Evolutionary conservation across 164 flowering plant species (phyloP), one percentile per base, ranked within the genome.

Genomic region (Annona squamosa): DNA sequence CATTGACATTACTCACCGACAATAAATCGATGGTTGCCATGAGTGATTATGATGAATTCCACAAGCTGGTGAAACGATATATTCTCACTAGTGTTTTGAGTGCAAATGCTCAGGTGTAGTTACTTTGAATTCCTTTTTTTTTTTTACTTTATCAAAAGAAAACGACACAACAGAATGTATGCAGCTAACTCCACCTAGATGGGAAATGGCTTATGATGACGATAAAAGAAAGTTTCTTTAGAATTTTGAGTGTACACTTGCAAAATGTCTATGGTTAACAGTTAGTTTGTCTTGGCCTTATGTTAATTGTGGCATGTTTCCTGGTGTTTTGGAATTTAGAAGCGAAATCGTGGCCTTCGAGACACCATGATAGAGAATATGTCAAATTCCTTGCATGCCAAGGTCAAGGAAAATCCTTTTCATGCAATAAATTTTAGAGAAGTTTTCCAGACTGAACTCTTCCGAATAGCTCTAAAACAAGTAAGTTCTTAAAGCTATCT

Each of bases 11-110:
- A 65, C 91, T 96, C 63, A 90, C 97, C 42, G 47, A 37, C 46
- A 81, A 91, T 73, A 93, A 93, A 68, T 75, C 81, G 70, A 89
- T 95, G 88, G 97, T 95, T 73, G 98, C 97, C n/a, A 89, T 77
- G 45, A 91, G 99, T 82, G 98, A 96, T 81, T 92, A 93, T 67
- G 71, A 84, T 46, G 97, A 91, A 18, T 92, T 89, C 78, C 92
- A 96, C 83, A 92, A 86, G 82, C 78, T 78, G 72, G 85, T 78
- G 4, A 96, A 93, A 74, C 81, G 86, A 19, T 61, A 77, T 68
- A 44, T 93, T 46, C 80, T 96, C 46, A 67, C 87, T n/a, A 80
- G 85, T 76, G 71, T 88, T 74, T 72, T 96, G 79, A 95, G 97
- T 63, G 73, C 94, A 42, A 84, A 69, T 83, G 97, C 99, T 78